Base-by-base conservation (phyloP, 2,329 filamentous ascomycete species). In the Scolecobasidium constrictum region DNA sequence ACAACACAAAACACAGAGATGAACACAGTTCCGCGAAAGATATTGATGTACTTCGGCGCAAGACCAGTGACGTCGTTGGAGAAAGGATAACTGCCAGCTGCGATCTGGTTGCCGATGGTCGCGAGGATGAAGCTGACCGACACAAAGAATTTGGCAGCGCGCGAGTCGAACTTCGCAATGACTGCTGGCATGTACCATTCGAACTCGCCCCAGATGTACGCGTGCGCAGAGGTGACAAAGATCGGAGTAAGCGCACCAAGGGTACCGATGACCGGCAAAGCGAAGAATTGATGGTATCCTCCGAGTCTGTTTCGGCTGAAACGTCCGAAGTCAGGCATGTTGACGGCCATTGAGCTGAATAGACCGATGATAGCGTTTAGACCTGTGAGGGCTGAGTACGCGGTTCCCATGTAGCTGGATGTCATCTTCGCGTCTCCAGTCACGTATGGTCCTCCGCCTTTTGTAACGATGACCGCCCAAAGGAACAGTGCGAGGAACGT, bases 151-250 rank as follows among this genome's bases (percentile, higher is more conserved):
- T 65, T 62, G 5, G 63, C 63, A 21, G 63, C 63, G 9, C 63
- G 57, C 12, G 57, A 62, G 41, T 66, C 62, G 46, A 64, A 72
- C 13, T 63, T 61, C 6, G 53, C 60, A 46, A 71, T 62, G 31
- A 71, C 65, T 18, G 62, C 62, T 7, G 68, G 64, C 55, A 69
- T 70, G 45, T 68, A 67, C 69, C 68, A 72, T 50, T 68, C 54
- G 33, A 66, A 63, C 15, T 57, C 53, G 20, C 69, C 68, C 57
- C 65, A 69, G 12, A 70, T 50, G 31, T 63, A 53, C 22, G 62
- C 58, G 18, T 67, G 61, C 2, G 68, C 68, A 21, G 63, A 64
- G 3, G 67, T 68, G 7, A 68, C 63, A 36, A 72, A 61, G 46
- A 73, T 69, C 12, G 67, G 68, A 15, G 67, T 65, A 20, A 71